These are phyloP conservation scores for Scedosporium dehoogii DNA, from an alignment of 2,329 filamentous ascomycete genomes.

Conservation along the genomic window DNA sequence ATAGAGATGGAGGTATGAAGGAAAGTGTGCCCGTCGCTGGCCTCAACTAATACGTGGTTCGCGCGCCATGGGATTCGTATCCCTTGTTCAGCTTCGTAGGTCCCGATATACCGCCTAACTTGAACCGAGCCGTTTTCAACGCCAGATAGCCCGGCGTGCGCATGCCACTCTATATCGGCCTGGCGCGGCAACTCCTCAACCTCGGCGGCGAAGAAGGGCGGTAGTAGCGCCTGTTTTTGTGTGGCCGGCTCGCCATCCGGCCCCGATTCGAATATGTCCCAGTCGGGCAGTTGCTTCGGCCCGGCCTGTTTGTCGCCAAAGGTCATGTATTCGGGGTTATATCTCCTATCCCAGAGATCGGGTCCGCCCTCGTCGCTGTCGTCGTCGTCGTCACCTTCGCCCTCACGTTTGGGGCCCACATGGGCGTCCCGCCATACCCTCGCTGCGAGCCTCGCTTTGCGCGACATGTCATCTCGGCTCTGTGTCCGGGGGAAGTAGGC, in stretches of 20 bases:
- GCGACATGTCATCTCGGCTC: conserved; percentile 17
- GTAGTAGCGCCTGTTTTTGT: conserved; percentile 22
- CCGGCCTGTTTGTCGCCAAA: conserved; percentile 21
- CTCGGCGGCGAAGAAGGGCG: conserved; percentile 66
- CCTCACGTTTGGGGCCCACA: conserved; percentile 12
- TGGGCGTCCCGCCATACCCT: conserved; percentile 39
- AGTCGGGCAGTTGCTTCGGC: conserved; percentile 36
- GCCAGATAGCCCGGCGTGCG: conserved; percentile 45
- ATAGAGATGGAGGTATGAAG: conserved; percentile 18
- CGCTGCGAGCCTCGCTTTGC: conserved; percentile 31
- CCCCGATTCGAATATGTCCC: conserved; percentile 29
- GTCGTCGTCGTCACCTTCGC: conserved; percentile 42
- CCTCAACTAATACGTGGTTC: conserved; percentile 19
- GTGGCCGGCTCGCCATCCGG: conserved; percentile 24
- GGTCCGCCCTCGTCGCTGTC: conserved; percentile 35
- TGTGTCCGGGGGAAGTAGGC: conserved; percentile 53
- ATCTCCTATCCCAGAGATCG: conserved; percentile 61
- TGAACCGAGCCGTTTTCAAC: conserved; percentile 19
- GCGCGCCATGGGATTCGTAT: conserved; percentile 16
- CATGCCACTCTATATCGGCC: conserved; percentile 77
- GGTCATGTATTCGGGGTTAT: conserved; percentile 40
- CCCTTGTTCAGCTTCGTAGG: conserved; percentile 10
- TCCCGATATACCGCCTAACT: conserved; percentile 7
- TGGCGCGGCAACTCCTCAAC: conserved; percentile 66
- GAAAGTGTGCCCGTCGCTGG: conserved; percentile 11